Base-by-base conservation (phyloP, 2,329 filamentous ascomycete genomes). In the Monosporascus sp. region DNA sequence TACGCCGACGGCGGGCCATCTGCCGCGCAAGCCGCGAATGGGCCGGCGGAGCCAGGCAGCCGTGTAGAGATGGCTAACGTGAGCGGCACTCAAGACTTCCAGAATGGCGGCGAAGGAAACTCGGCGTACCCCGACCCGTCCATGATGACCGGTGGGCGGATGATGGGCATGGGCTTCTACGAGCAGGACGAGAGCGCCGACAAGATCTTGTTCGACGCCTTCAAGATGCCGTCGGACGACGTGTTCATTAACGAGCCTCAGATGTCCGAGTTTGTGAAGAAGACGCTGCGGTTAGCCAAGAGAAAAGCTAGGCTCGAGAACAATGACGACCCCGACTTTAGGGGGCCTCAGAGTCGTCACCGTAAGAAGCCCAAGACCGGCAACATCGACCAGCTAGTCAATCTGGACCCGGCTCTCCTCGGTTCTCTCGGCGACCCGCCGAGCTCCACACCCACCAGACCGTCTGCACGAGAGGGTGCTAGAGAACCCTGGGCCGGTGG, bases 111-210 rank as follows among this genome's bases (percentile, higher is more conserved):
- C 2, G 63, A 64, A 54, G 62, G 56, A 8, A 60, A 62, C 24
- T 64, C 63, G 18, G 52, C 57, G 20, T 64, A 68, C 39, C 66
- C 66, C 0, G 79, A 82, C 53, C 77, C 77, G 7, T 70, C 75
- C n/a, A 61, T 72, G 37, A 65, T 76, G 38, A 70, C 68, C 41
- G 71, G 70, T n/a, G 76, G 78, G 49, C 72, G 78, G 35, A 78
- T 76, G 65, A 71, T 83, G 57, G 81, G 81, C 17, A 78, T 82
- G 72, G 81, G 80, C 9, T 84, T 83, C 65, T 85, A 83, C 62
- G 76, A 83, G 53, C 80, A 82, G 59, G 79, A 81, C 54, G 78
- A 82, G 58, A 75, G 74, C 22, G 74, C 77, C 2, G 79, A 83
- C 63, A 80, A 73, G 61, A 84, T 84, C 63, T 65, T 84, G 3